Conservation (phyloP, 208 protist genomes). For the Leishmania turanica region DNA sequence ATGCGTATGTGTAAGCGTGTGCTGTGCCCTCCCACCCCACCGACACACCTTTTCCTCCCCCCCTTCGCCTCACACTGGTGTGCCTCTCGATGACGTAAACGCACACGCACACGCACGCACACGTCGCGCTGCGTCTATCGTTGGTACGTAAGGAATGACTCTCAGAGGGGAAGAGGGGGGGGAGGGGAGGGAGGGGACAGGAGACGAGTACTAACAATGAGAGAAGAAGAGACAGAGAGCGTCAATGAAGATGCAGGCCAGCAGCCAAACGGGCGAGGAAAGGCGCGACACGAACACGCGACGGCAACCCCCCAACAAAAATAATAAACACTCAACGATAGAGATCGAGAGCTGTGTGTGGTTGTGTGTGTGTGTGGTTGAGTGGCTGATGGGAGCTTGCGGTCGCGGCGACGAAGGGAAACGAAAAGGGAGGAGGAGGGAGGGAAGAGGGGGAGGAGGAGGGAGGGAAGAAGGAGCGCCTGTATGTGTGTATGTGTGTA, state of each 20-base stretch:
- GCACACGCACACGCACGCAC: neutral
- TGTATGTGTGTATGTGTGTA: conserved; percentile 6
- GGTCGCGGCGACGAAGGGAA: neutral
- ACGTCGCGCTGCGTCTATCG: neutral
- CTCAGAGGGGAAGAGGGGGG: neutral
- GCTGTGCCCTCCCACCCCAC: neutral
- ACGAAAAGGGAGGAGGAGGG: neutral
- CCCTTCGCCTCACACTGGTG: neutral
- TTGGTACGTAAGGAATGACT: neutral
- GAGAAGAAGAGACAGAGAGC: too few relatives aligned
- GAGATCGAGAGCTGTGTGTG: neutral
- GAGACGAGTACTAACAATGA: too few relatives aligned
- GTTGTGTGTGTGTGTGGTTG: too few relatives aligned
- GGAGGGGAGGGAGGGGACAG: neutral
- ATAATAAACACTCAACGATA: neutral
- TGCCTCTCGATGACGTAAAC: neutral
- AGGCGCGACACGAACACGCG: neutral
- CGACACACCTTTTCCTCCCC: neutral
- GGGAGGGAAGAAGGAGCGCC: neutral
- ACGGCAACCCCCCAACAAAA: too few relatives aligned
- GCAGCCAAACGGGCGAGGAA: neutral
- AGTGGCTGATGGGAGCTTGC: neutral
- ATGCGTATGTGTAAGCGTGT: too few relatives aligned
- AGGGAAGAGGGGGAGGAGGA: neutral
- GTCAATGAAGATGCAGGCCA: neutral